Evolutionary conservation across 1,284 basidiomycete genomes (phyloP), one percentile per base, ranked within the genome.

Genomic region (Takashimella koratensis): DNA sequence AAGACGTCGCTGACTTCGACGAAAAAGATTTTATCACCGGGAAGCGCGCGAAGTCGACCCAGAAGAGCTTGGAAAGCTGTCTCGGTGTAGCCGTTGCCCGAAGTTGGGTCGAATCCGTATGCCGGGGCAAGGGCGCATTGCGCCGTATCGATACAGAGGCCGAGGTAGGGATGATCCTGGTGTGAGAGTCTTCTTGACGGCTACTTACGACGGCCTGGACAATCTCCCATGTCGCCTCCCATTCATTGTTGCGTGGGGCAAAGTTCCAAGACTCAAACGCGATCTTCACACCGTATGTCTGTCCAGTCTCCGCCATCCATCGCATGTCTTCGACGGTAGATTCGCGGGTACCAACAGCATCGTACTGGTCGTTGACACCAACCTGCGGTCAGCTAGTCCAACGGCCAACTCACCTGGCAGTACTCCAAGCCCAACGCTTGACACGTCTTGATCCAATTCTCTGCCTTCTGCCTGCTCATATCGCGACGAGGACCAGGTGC

Each of bases 1-100:
- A 62, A 36, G 22, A 59, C 54, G 44, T 62, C 60, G 16, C 57
- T 59, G 36, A 62, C 52, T 40, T 62, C 60, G 36, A 59, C 19
- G 24, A 51, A 57, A 47, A 47, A 50, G 45, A 62, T 62, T 40
- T 54, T 54, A 19, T 57, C 54, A 12, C 36, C 45, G 16, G 54
- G 57, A 11, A 62, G 2, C 3, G 47, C 40, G n/a, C 45, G 36
- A n/a, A 62, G 16, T 2, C 60, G 49, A 2, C 40, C 26, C 30
- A 60, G 41, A 16, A 52, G 23, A 21, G 44, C 52, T 23, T 49
- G 19, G 36, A 47, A 54, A 19, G 36, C 20, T 4, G 22, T n/a
- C 20, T 48, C 43, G 24, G 51, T 30, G 30, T 42, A 53, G 11
- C 48, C 51, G 3, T 50, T 23, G 11, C 53, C 51, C 5, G 53